Conservation (phyloP, 2,329 filamentous ascomycete species). For the Microsporum audouinii region DNA sequence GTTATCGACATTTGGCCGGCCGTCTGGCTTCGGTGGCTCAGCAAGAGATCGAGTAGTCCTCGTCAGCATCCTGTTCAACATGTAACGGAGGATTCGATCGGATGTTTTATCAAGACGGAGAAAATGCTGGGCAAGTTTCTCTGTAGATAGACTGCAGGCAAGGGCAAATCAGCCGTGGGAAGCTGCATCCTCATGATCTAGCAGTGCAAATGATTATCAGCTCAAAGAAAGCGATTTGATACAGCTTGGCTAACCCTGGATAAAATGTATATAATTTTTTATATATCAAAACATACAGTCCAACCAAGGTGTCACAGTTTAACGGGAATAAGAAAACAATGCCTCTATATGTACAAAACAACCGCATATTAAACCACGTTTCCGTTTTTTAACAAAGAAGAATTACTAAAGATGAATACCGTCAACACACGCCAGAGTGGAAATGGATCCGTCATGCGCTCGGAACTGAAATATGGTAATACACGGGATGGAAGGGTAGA, state of each 20-base stretch:
- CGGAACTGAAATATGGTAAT: constrained; percentile 28
- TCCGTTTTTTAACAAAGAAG: constrained; percentile 23
- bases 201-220: neutral
- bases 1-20: constrained; percentile 7
- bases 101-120: too few species aligned
- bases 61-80: neutral
- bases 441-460: constrained; percentile 24
- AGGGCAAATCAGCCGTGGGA: neutral
- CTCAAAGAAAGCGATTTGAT: neutral
- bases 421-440: constrained; percentile 35
- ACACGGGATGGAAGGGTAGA: constrained; percentile 22
- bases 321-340: constrained; percentile 10
- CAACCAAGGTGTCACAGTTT: neutral
- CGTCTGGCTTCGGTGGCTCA: neutral
- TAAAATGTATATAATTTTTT: neutral
- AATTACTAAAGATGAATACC: constrained; percentile 24
- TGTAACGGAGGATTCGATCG: too few species aligned
- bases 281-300: neutral
- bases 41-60: neutral
- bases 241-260: neutral
- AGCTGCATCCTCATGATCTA: neutral
- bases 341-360: constrained; percentile 34
- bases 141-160: neutral
- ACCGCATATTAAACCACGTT: constrained; percentile 32
- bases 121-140: neutral